Evolutionary conservation across 2,329 filamentous ascomycete species (phyloP).

Genomic region (Aspergillus floridensis): DNA sequence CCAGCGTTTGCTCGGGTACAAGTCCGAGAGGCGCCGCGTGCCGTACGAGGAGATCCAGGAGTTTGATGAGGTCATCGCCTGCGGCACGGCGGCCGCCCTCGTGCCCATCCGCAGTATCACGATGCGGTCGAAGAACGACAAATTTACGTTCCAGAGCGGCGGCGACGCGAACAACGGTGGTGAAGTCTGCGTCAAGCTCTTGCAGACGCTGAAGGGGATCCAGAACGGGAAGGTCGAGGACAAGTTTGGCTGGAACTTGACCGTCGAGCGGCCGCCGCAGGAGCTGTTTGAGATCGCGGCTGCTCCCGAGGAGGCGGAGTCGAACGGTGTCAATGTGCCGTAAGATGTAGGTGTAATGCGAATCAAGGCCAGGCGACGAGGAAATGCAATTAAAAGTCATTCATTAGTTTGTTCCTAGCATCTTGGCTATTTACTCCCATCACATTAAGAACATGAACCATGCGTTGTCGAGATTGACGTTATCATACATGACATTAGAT

Average conservation of each 20-base stretch:
- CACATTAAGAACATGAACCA: neutral
- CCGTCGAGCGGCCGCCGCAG: slow-evolving; percentile 35
- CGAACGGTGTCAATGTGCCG: slow-evolving; percentile 28
- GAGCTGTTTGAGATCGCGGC: slow-evolving; percentile 28
- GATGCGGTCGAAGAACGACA: slow-evolving; percentile 58
- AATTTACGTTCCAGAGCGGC: slow-evolving; percentile 53
- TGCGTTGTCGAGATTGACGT: neutral
- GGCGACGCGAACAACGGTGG: slow-evolving; percentile 53
- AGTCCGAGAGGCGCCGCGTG: slow-evolving; percentile 69
- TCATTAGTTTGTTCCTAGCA: neutral
- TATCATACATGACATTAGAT: neutral
- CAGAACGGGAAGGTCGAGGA: slow-evolving; percentile 80
- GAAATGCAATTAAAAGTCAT: neutral
- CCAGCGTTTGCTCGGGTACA: slow-evolving; percentile 71
- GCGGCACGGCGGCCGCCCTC: slow-evolving; percentile 84
- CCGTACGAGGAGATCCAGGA: slow-evolving; percentile 59
- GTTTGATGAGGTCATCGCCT: slow-evolving; percentile 82
- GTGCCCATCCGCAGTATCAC: slow-evolving; percentile 92
- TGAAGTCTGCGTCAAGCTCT: slow-evolving; percentile 67
- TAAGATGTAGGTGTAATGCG: slow-evolving; percentile 9
- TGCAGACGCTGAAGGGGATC: slow-evolving; percentile 77
- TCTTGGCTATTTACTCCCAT: neutral
- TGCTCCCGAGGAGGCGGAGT: slow-evolving; percentile 19
- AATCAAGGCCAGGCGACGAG: neutral
- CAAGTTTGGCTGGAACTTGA: slow-evolving; percentile 66